phyloP scores from a whole-genome alignment of 2,329 filamentous ascomycete genomes.

The Fusarium pseudocircinatum region DNA sequence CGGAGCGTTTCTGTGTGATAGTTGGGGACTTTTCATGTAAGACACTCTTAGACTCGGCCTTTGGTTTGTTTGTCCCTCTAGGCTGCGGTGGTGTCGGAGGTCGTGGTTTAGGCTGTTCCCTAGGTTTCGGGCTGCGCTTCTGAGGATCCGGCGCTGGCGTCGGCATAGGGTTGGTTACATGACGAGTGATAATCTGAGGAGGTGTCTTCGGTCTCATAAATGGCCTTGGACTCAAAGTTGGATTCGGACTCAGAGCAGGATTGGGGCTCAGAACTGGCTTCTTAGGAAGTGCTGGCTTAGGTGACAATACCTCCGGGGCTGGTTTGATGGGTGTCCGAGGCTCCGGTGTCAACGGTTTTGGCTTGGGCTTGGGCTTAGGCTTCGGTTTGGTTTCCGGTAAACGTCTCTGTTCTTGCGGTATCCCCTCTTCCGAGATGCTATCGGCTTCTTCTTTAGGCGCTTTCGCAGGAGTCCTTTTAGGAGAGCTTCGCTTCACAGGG shows the following conservation, averaged over 20 bases:
- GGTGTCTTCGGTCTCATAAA: slow-evolving; percentile 44
- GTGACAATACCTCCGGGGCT: slow-evolving; percentile 44
- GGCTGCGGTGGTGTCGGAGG: slow-evolving; percentile 53
- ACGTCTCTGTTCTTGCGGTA: not conserved
- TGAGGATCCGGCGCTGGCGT: slow-evolving; percentile 44
- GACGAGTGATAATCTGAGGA: slow-evolving; percentile 40
- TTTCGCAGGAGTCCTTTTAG: slow-evolving; percentile 30
- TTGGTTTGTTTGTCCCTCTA: slow-evolving; percentile 41
- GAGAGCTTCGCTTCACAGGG: slow-evolving; percentile 48
- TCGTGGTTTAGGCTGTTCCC: slow-evolving; percentile 30
- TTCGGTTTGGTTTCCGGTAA: slow-evolving; percentile 43
- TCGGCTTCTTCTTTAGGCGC: slow-evolving; percentile 12
- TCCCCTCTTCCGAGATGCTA: slow-evolving; percentile 23
- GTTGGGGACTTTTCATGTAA: not conserved
- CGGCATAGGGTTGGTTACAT: slow-evolving; percentile 29
- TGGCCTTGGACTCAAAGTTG: slow-evolving; percentile 35
- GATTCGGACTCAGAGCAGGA: not conserved
- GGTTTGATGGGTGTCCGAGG: slow-evolving; percentile 31
- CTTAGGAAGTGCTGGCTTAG: slow-evolving; percentile 47
- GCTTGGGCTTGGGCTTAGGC: slow-evolving; percentile 40
- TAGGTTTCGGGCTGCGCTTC: slow-evolving; percentile 37
- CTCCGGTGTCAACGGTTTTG: slow-evolving; percentile 34
- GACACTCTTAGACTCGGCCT: slow-evolving; percentile 14
- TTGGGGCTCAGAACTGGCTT: slow-evolving; percentile 36
- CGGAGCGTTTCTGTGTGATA: slow-evolving; percentile 21